These are phyloP conservation scores for Microcyclospora pomicola DNA, from an alignment of 2,329 filamentous ascomycete species.

Conservation along the genomic window DNA sequence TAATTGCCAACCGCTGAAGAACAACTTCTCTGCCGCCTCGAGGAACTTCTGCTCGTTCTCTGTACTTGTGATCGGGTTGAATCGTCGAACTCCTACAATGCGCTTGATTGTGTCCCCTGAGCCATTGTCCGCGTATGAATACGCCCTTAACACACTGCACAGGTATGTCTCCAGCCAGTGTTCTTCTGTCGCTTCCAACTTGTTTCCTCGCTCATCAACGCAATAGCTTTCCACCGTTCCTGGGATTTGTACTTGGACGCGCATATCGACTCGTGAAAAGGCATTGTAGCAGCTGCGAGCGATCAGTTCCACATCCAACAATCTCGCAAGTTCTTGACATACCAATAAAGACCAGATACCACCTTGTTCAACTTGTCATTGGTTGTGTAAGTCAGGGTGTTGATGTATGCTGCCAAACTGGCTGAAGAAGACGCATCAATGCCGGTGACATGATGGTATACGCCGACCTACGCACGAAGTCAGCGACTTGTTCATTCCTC, in stretches of 20 bases:
- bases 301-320: not conserved
- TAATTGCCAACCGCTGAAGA: conserved; percentile 94
- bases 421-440: conserved; percentile 95
- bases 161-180: conserved; percentile 97
- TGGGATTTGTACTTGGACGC: conserved; percentile 92
- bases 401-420: conserved; percentile 94
- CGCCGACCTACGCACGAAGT: conserved; percentile 49
- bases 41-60: conserved; percentile 95
- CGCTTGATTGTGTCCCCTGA: conserved; percentile 90
- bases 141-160: conserved; percentile 84
- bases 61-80: conserved; percentile 97
- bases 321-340: conserved; percentile 17
- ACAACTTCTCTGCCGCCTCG: conserved; percentile 83
- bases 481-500: conserved; percentile 3
- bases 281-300: conserved; percentile 79
- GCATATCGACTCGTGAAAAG: conserved; percentile 95
- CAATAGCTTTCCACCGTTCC: conserved; percentile 95
- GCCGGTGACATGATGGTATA: conserved; percentile 96
- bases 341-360: conserved; percentile 90
- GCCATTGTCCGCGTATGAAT: conserved; percentile 92
- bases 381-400: conserved; percentile 85
- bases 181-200: conserved; percentile 81
- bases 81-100: conserved; percentile 90
- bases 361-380: conserved; percentile 79
- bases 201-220: conserved; percentile 91